These are phyloP conservation scores for Leccinum arenicola DNA, from an alignment of 768 basidiomycete species.

Conservation along the genomic window DNA sequence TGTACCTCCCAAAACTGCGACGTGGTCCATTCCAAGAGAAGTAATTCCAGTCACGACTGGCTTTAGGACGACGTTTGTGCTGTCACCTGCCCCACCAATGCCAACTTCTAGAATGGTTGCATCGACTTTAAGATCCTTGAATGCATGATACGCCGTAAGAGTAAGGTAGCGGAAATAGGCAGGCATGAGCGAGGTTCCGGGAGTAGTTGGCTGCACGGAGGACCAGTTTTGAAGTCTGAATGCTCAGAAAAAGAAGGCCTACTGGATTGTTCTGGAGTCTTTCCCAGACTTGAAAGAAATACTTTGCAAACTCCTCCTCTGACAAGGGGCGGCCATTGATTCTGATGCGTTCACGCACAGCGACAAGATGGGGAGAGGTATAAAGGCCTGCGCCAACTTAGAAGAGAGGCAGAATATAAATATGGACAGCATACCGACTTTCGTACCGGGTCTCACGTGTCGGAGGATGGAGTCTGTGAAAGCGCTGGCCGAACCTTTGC, in stretches of 20 bases:
- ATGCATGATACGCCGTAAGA: conserved; percentile 87
- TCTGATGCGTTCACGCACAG: conserved; percentile 93
- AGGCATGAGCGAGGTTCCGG: conserved; percentile 70
- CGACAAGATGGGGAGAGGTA: conserved; percentile 94
- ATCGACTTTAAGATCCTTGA: conserved; percentile 76
- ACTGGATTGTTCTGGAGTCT: conserved; percentile 68
- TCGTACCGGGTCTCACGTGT: conserved; percentile 69
- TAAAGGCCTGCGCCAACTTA: conserved; percentile 65
- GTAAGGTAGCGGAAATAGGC: conserved; percentile 94
- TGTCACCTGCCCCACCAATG: conserved; percentile 90
- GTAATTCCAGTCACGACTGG: conserved; percentile 91
- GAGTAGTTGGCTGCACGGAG: conserved; percentile 40
- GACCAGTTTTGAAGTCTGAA: neutral
- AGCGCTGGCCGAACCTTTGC: conserved; percentile 96
- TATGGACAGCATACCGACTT: conserved; percentile 58
- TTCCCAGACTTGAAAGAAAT: conserved; percentile 98
- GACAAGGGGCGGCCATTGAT: conserved; percentile 89
- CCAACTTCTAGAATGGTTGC: conserved; percentile 96
- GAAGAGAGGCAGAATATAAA: neutral
- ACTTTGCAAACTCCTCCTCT: conserved; percentile 83
- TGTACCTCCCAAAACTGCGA: conserved; percentile 82
- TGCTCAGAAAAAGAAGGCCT: conserved; percentile 11
- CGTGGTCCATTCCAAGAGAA: conserved; percentile 90
- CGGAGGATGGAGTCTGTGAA: conserved; percentile 87
- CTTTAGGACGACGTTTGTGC: conserved; percentile 91